Percentiles rank a stretch among this genome's conserved stretches.
Conservation (phyloP, 257 asterid species). For the Jacaranda copaia region DNA sequence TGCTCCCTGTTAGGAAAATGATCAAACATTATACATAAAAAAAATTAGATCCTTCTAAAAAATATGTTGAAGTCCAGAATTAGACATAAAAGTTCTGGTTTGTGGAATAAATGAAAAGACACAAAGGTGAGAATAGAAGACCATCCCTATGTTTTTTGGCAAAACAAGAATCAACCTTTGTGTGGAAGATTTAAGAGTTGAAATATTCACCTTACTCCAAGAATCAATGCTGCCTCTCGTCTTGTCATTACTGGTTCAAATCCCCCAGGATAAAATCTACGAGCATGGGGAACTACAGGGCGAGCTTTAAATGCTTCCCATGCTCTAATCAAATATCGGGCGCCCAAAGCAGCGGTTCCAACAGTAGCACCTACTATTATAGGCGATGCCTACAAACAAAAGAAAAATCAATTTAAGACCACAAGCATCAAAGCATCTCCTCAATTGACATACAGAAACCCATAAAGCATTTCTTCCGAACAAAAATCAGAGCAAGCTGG, state of each 20-base stretch:
- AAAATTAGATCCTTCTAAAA: background rate
- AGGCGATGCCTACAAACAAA: conserved; percentile 52
- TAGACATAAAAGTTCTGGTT: background rate
- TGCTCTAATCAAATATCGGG: conserved; percentile 57
- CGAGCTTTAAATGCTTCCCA: conserved; percentile 62
- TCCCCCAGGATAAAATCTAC: conserved; percentile 76
- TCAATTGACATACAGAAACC: background rate
- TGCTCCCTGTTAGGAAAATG: conserved; percentile 53
- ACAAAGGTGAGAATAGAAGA: background rate
- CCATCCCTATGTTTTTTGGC: background rate
- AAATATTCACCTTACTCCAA: conserved; percentile 69
- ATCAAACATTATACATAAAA: background rate
- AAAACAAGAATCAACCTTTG: background rate
- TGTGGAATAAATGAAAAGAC: background rate
- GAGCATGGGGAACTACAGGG: conserved; percentile 49
- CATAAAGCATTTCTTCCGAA: conserved; percentile 4
- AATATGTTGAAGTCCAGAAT: background rate
- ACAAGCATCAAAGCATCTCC: background rate
- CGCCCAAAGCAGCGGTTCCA: conserved; percentile 73
- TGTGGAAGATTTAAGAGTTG: background rate
- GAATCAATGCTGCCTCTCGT: conserved; percentile 82
- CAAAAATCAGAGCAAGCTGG: background rate
- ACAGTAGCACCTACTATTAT: conserved; percentile 53
- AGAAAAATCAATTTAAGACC: background rate
- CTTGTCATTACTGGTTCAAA: conserved; percentile 70